A percentile compares a stretch with the other conserved stretches of the same genome.
Conservation (phyloP, 345 rosid species). For the Fremontodendron californicum region DNA sequence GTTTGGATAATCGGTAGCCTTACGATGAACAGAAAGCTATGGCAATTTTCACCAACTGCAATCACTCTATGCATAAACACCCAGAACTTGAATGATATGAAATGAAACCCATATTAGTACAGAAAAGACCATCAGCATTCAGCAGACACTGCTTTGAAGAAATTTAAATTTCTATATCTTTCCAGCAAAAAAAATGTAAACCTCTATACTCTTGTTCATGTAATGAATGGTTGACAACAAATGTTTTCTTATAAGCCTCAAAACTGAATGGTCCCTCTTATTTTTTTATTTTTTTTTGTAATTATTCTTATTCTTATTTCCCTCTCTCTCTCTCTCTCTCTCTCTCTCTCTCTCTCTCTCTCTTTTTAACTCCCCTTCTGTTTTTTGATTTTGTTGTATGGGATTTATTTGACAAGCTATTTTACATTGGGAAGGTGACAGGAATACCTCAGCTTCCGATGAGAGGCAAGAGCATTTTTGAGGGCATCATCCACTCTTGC, state of each 20-base stretch:
- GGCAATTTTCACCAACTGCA: background rate
- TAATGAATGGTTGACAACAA: constrained; percentile 14
- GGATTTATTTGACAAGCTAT: constrained; percentile 17
- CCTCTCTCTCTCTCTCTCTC: background rate
- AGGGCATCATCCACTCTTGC: constrained; percentile 64
- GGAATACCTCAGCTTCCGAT: constrained; percentile 59
- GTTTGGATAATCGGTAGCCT: too few relatives aligned
- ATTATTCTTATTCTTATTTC: constrained; percentile 12
- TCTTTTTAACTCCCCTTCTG: background rate
- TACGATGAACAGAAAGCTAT: background rate
- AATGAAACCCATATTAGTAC: background rate
- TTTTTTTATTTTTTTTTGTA: background rate
- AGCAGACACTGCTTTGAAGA: background rate
- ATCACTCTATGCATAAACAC: background rate
- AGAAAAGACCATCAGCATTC: background rate
- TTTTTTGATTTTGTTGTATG: background rate
- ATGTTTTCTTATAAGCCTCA: constrained; percentile 30
- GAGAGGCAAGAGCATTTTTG: constrained; percentile 62
- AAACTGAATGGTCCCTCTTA: constrained; percentile 29
- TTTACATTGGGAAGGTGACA: constrained; percentile 72
- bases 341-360: background rate
- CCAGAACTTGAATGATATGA: background rate
- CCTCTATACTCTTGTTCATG: constrained; percentile 13
- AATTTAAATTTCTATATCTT: background rate
- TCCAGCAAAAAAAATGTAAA: background rate